Percentiles rank a stretch among this genome's conserved stretches.
phyloP scores from a whole-genome alignment of 139 green algal genomes.

The Ettlia oleoabundans region DNA sequence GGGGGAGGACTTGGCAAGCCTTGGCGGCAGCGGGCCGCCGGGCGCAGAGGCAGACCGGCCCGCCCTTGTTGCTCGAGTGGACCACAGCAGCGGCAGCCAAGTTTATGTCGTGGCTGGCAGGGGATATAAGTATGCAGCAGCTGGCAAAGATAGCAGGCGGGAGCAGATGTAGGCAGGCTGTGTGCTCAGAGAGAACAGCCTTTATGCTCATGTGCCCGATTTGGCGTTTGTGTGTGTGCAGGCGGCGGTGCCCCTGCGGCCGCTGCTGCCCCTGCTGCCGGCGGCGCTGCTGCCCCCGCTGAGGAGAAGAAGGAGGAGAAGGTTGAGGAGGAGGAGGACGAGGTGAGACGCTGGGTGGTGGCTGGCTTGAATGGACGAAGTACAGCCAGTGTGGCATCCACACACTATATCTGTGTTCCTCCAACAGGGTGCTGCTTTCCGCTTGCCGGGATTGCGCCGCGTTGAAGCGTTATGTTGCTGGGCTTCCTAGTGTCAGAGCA shows the following conservation, averaged over 20 bases:
- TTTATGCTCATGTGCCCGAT: background rate
- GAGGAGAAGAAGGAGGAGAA: slow-evolving; percentile 84
- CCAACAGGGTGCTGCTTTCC: background rate
- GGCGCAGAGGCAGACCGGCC: background rate
- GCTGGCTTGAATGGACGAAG: background rate
- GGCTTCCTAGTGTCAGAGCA: background rate
- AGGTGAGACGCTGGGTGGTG: slow-evolving; percentile 48
- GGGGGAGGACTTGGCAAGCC: background rate
- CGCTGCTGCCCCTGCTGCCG: slow-evolving; percentile 60
- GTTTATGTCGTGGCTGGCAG: too few relatives aligned
- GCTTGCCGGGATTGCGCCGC: too few relatives aligned
- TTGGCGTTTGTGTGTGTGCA: slow-evolving; percentile 23
- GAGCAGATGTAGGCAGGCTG: background rate
- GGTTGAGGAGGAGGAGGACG: slow-evolving; percentile 84
- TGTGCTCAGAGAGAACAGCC: too few relatives aligned
- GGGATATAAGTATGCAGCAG: too few relatives aligned
- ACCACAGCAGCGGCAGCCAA: too few relatives aligned
- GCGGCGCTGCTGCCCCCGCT: slow-evolving; percentile 63
- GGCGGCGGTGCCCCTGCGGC: slow-evolving; percentile 67
- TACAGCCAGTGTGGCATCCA: background rate
- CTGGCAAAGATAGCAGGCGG: too few relatives aligned
- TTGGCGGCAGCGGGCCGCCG: background rate
- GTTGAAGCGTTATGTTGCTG: too few relatives aligned
- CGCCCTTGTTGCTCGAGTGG: background rate
- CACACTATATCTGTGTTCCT: background rate